Evolutionary conservation across 2,329 filamentous ascomycete species (phyloP), one percentile per base, ranked within the genome.

Genomic region (Rachicladosporium sp.): DNA sequence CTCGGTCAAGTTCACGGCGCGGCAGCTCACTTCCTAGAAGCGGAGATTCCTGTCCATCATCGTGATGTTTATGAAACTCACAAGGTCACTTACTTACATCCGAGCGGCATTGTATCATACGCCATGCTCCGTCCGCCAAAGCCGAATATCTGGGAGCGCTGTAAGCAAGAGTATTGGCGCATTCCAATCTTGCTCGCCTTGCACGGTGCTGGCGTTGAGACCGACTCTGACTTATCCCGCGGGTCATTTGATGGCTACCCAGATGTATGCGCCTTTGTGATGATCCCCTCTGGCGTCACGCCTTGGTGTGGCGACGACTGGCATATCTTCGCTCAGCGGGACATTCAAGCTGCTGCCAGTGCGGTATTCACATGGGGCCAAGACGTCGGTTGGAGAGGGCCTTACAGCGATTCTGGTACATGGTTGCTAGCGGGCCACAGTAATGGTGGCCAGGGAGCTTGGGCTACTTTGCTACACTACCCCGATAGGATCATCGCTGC

Each of bases 231-330:
- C 10, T 50, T 63, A 45, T 65, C 69, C 1, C 59, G 66, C 32
- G 62, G 67, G 38, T 62, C 65, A 42, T 54, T 77, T 29, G 65
- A 74, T 50, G 56, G 59, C 12, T 57, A 71, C 1, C 62, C 68
- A 13, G 65, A 73, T 43, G 54, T 76, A 13, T 71, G 68, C 44
- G 66, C 70, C 2, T 78, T 71, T 70, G 58, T 69, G 1, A 37
- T 77, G 10, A 68, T 73, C 46, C 72, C 74, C 7, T 71, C 67
- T 3, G 74, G 73, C 13, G 70, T 70, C 10, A 76, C 71, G 11
- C 56, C 69, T 4, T 77, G 74, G 74, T 72, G 69, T 47, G 68
- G 69, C 15, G 73, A 78, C 53, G 74, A 77, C 48, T 77, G 74
- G 74, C 74, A 76, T 50, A 66, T 60, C 4, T 77, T 72, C 71